Evolutionary conservation across 139 green algal species (phyloP), one percentile per base, ranked within the genome.

Genomic region (Picochlorum sp.): DNA sequence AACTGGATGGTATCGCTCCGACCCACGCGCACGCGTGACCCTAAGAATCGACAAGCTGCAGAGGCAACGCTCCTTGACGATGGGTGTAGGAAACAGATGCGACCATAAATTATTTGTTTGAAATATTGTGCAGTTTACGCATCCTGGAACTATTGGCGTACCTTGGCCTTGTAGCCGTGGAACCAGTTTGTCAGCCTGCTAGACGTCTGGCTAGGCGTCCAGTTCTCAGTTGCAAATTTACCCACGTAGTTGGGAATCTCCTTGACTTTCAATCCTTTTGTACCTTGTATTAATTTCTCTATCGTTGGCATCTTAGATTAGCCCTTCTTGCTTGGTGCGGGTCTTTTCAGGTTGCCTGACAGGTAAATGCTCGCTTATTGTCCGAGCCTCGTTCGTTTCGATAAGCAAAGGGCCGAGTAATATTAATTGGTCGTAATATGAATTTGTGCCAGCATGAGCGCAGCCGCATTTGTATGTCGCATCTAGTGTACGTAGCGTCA

Each of bases 151-250:
- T n/a, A n/a, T n/a, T n/a, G n/a, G n/a, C 50, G 18, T 22, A 68
- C 66, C 66, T 83, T 43, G 35, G 55, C 47, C 69, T 71, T 83
- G 64, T 83, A 83, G 6, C 55, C 39, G 8, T 71, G 28, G 47
- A 80, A 40, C 61, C 69, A 82, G 5, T 37, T 74, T 26, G 47
- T 61, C 7, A 65, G 37, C 3, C 65, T 55, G 6, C 30, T 22
- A 44, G 63, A 43, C n/a, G 74, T 35, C 57, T 80, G 54, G 20
- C 24, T 28, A 2, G 67, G 61, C 6, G 61, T 69, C 61, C 57
- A 60, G 57, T 81, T 45, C 47, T 79, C 51, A 33, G 22, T 36
- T 8, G 73, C 75, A 57, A 56, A 79, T 30, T 78, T 69, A 24
- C 28, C 28, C 7, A 75, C 65, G 24, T 78, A 74, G 18, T 20